A percentile compares a stretch with the other conserved stretches of the same genome.
Conservation (phyloP, 2,329 filamentous ascomycete species). For the Chlorencoelia australis region DNA sequence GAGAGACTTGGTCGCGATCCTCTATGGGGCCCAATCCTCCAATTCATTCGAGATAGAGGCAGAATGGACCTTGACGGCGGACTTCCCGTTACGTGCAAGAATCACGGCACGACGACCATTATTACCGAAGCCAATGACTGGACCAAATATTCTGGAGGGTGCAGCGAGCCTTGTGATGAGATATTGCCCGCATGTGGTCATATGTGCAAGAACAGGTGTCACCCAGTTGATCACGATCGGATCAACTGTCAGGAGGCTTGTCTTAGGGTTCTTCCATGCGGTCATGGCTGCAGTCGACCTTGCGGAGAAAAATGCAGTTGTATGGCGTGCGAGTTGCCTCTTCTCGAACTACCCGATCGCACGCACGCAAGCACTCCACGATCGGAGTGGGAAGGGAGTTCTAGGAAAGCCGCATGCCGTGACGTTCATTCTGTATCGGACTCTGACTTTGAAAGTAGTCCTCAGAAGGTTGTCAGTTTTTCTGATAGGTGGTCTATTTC, state of each 20-base stretch:
- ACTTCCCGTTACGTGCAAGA: conserved; percentile 53
- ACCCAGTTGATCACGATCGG: conserved; percentile 20
- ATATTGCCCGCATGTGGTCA: conserved; percentile 25
- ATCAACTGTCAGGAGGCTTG: conserved; percentile 21
- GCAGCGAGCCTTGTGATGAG: conserved; percentile 34
- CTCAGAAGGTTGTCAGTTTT: no score
- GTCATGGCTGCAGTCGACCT: conserved; percentile 21
- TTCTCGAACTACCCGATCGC: neutral
- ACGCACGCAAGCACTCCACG: neutral
- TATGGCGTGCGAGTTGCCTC: conserved; percentile 5
- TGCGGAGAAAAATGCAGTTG: conserved; percentile 22
- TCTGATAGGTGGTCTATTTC: no score
- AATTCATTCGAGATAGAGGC: conserved; percentile 32
- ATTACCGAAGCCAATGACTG: conserved; percentile 46
- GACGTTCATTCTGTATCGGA: no score
- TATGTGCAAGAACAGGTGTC: conserved; percentile 21
- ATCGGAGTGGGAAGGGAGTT: neutral
- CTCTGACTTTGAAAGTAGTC: no score
- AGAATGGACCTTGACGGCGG: conserved; percentile 24
- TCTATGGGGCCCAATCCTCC: conserved; percentile 27
- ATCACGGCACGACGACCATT: conserved; percentile 42
- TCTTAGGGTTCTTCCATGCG: conserved; percentile 15
- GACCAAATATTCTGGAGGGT: conserved; percentile 42
- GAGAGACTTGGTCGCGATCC: conserved; percentile 14
- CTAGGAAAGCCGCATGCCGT: no score